Percentiles rank a stretch among this genome's conserved stretches.
Evolutionary conservation across 192 early-diverging fungal genomes (phyloP).

Genomic region (Rhizophagus sp.): DNA sequence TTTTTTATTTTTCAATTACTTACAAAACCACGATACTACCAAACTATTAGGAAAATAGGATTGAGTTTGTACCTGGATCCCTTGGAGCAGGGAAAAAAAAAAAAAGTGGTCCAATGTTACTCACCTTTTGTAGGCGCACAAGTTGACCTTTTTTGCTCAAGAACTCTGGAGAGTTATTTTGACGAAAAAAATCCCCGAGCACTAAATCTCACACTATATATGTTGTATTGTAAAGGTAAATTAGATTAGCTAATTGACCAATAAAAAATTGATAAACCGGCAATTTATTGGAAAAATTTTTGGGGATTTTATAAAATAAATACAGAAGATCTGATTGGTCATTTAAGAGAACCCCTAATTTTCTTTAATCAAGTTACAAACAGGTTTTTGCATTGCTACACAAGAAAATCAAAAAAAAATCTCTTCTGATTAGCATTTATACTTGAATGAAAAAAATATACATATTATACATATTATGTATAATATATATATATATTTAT

Average conservation of each 20-base stretch:
- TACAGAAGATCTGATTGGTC: not conserved
- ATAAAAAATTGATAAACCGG: not conserved
- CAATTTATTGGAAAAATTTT: not conserved
- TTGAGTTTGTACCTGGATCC: conserved; percentile 22
- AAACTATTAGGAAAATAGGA: conserved; percentile 16
- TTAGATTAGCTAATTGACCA: not conserved
- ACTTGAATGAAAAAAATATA: too few species aligned
- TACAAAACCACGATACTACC: conserved; percentile 6
- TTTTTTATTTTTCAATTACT: not conserved
- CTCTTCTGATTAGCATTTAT: not conserved
- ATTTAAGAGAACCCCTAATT: not conserved
- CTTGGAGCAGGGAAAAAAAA: conserved; percentile 19
- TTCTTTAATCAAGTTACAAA: conserved; percentile 8
- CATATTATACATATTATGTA: too few species aligned
- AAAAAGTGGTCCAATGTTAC: conserved; percentile 26
- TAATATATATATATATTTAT: too few species aligned
- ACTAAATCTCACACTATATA: conserved; percentile 7
- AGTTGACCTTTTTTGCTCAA: conserved; percentile 22
- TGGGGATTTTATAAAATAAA: not conserved
- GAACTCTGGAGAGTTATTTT: conserved; percentile 12
- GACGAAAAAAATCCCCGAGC: not conserved
- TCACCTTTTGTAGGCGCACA: conserved; percentile 19
- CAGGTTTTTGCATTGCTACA: not conserved
- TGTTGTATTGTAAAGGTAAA: conserved; percentile 8
- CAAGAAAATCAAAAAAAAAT: conserved; percentile 6